These are phyloP conservation scores for Gnetum montanum DNA, from an alignment of 75 land plant genomes.

Conservation along the genomic window DNA sequence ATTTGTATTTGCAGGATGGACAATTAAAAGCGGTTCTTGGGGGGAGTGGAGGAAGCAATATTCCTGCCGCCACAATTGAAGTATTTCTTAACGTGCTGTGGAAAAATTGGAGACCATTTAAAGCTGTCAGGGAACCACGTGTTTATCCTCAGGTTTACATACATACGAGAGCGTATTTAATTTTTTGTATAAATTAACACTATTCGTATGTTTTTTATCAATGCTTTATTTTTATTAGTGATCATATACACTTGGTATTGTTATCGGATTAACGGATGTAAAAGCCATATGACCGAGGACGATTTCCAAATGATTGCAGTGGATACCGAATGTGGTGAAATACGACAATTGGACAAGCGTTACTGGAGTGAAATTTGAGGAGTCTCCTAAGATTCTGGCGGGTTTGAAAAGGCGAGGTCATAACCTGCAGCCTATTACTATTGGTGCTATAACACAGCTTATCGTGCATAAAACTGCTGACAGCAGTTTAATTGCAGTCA, in stretches of 20 bases:
- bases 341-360: conserved; percentile 82
- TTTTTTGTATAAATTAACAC: too few species aligned
- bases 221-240: too few species aligned
- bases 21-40: conserved; percentile 55
- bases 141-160: conserved; percentile 65
- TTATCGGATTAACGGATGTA: conserved; percentile 37
- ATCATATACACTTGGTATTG: too few species aligned
- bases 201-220: too few species aligned
- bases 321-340: conserved; percentile 59
- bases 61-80: conserved; percentile 52
- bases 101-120: conserved; percentile 36
- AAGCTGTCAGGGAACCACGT: conserved; percentile 52
- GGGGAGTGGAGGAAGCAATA: conserved; percentile 72
- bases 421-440: conserved; percentile 18
- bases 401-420: conserved; percentile 48
- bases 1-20: conserved; percentile 39
- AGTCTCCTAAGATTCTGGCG: conserved; percentile 17
- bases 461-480: conserved; percentile 35
- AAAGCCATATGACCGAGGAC: conserved; percentile 36
- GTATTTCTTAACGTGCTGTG: conserved; percentile 58
- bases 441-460: conserved; percentile 60
- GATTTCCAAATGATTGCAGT: conserved; percentile 36
- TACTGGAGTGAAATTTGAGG: conserved; percentile 55
- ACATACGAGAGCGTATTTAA: conserved; percentile 70
- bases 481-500: conserved; percentile 31